Evolutionary conservation across 129 eudicot species (phyloP), one percentile per base, ranked within the genome.

Genomic region (Sambucus nigra): DNA sequence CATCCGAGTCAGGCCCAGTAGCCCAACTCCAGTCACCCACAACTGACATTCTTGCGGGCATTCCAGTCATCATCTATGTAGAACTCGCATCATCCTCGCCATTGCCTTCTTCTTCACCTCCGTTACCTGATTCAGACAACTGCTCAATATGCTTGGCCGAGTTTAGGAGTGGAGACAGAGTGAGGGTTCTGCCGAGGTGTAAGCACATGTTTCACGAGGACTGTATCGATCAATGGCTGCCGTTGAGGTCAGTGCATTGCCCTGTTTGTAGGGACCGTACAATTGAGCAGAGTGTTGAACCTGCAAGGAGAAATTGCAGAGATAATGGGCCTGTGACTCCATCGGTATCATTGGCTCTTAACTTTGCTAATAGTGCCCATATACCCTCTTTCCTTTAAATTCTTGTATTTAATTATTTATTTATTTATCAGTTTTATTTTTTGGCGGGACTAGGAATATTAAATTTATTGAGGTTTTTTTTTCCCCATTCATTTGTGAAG

Each of bases 131-230:
- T 25, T 14, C 59, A 3, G 25, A 53, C 1, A 16, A 19, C 8
- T 53, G 59, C 14, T 27, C 42, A 2, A 51, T 63, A 1, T 63
- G 68, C 39, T 51, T 63, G 59, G 68, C 5, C 1, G 51, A 63
- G 51, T 39, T 21, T 15, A 24, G 12, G 49, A 5, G 31, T 2
- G 59, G 68, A 5, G 60, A 63, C 12, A 1, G 0, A 17, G 39
- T 63, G 21, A 51, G 68, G 60, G 51, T 63, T 33, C 25, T 63
- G 39, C 68, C 68, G 9, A 63, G 33, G 40, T 63, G 68, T 40
- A 51, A 51, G 32, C 68, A 63, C 35, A 13, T 51, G 48, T 52
- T 48, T 25, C 68, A 63, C 22, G 18, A 13, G 41, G 68, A 51
- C 3, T 63, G 68, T 25, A 51, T 51, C 14, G 60, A 51, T 22